Evolutionary conservation across 495 filamentous ascomycete species (phyloP), one percentile per base, ranked within the genome.

Genomic region (Xylaria grammica): DNA sequence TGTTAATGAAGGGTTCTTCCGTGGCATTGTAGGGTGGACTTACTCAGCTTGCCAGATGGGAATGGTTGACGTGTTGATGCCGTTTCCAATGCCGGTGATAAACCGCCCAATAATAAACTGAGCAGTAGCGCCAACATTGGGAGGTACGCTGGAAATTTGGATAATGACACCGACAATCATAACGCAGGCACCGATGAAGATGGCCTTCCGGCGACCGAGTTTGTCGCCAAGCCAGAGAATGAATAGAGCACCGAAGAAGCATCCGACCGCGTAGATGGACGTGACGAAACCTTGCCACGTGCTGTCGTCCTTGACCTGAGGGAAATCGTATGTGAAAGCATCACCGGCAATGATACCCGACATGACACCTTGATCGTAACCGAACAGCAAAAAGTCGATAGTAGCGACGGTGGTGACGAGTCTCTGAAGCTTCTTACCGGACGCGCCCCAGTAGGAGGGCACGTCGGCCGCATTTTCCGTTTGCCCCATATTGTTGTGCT

Each of bases 1-100:
- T 10, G 67, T 72, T 34, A 68, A 63, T 60, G 52, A 36, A 46
- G 15, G 30, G 17, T 1, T 10, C 20, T 4, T 50, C 4, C 17
- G 20, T 11, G 17, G 29, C 4, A 11, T 22, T 3, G 9, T 88
- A 45, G 79, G 30, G 85, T 74, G 15, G 13, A 82, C 84, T 69
- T 84, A 87, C 74, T 86, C 85, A 51, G 89, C 88, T 73, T 92
- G 89, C 72, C 90, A 92, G 13, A 88, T 90, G 4, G 89, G 89
- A 46, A 92, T 90, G 4, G 87, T 90, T 0, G 85, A 88, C 1
- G 86, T 89, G 73, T 90, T 90, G 65, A 90, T 90, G 32, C 87
- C 89, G 65, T 90, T 92, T 55, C 87, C 89, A 40, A 90, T 75
- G 62, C 89, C 89, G 11, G 87, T 91, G 57, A 91, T 82, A 24